Evolutionary conservation across 192 early-diverging fungal species (phyloP).

Genomic region (Backusella sp.): DNA sequence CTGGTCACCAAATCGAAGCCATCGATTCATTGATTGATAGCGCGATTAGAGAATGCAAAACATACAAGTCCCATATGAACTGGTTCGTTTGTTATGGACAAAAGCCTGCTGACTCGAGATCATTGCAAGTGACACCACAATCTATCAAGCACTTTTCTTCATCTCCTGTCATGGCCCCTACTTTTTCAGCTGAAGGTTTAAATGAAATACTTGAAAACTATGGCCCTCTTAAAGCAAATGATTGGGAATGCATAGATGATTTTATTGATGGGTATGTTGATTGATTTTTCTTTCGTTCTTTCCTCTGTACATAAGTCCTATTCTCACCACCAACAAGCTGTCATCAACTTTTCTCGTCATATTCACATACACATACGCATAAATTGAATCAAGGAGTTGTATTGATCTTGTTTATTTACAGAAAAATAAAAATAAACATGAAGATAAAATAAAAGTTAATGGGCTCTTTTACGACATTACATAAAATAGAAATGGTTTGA

Average conservation of each 20-base stretch:
- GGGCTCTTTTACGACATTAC: too few species aligned
- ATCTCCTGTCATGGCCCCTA: background rate
- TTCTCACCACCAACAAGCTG: background rate
- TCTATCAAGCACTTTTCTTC: background rate
- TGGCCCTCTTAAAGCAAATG: background rate
- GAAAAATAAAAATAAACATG: background rate
- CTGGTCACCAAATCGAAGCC: background rate
- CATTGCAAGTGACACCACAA: background rate
- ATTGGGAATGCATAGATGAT: constrained; percentile 25
- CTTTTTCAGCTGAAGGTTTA: background rate
- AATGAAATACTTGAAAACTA: background rate
- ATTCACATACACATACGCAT: background rate
- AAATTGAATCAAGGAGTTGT: background rate
- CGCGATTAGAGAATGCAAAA: constrained; percentile 15
- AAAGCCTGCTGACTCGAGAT: constrained; percentile 4
- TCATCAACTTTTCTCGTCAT: background rate
- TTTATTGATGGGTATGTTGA: constrained; percentile 29
- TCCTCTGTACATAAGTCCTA: background rate
- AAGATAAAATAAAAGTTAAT: too few species aligned
- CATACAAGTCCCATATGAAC: constrained; percentile 21
- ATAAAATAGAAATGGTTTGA: too few species aligned
- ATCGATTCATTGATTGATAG: background rate
- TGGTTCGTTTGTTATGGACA: constrained; percentile 29
- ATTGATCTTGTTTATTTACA: background rate
- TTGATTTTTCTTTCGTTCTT: constrained; percentile 1